Evolutionary conservation across 1,284 basidiomycete species (phyloP).

Genomic region (Sutorius eximius): DNA sequence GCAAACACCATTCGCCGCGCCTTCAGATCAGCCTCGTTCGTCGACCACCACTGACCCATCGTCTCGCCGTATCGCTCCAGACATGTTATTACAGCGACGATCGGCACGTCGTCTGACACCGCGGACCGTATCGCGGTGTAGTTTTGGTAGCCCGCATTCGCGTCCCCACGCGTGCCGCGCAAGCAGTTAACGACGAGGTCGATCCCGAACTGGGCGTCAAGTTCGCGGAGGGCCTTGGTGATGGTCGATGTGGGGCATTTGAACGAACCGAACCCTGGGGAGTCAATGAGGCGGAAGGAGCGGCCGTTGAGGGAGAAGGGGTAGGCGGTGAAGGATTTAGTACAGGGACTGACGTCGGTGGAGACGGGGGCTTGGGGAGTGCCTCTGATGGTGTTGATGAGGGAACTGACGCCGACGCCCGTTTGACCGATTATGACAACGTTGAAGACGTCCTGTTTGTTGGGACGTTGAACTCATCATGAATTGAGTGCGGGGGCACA

Average conservation of each 20-base stretch:
- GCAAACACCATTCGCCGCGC: constrained; percentile 28
- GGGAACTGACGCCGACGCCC: constrained; percentile 29
- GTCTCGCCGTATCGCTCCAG: constrained; percentile 30
- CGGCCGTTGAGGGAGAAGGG: constrained; percentile 28
- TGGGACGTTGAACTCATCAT: background rate
- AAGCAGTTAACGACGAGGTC: constrained; percentile 31
- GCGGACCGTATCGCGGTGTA: constrained; percentile 30
- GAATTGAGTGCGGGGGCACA: background rate
- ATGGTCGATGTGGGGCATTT: constrained; percentile 29
- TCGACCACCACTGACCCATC: constrained; percentile 35
- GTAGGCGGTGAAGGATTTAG: constrained; percentile 30
- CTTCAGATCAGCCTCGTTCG: constrained; percentile 31
- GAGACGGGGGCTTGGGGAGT: constrained; percentile 20
- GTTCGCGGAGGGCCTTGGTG: constrained; percentile 29
- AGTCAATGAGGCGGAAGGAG: constrained; percentile 32
- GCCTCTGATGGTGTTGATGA: constrained; percentile 28
- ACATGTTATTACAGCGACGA: constrained; percentile 31
- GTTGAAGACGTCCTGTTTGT: constrained; percentile 29
- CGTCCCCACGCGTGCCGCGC: constrained; percentile 30
- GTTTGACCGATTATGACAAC: constrained; percentile 34
- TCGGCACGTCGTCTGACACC: constrained; percentile 34
- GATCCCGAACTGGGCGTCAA: constrained; percentile 28
- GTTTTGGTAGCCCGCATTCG: constrained; percentile 32
- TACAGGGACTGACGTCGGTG: constrained; percentile 32
- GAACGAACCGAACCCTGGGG: constrained; percentile 32